Evolutionary conservation across 352 stramenopile genomes (phyloP), one percentile per base, ranked within the genome.

Genomic region (Globisporangium orthogonon): DNA sequence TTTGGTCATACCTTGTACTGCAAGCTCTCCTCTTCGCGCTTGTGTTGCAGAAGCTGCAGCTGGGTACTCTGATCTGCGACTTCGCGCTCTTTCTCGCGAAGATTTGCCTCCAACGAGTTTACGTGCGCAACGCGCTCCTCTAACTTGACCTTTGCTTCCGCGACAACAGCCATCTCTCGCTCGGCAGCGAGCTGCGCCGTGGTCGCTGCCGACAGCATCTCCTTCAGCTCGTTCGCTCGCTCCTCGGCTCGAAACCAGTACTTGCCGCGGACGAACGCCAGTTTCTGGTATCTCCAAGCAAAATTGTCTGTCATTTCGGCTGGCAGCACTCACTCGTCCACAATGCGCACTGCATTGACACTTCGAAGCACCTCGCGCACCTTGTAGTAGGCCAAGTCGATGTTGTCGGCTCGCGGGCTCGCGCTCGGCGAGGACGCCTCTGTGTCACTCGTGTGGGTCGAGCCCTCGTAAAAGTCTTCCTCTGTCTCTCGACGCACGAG

Each of bases 1-100:
- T 4, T 14, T 10, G 30, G 29, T 31, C 37, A 15, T 47, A 71
- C 65, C 54, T 56, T 65, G 46, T 54, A 44, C 50, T 63, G 56
- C 18, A 54, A 33, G 18, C 44, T 63, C 53, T 69, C 52, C 11
- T 71, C 61, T 5, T 63, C 23, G 13, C 59, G 17, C 17, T 56
- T 47, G 28, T 60, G 30, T 35, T 51, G 52, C 17, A 69, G 47
- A 4, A 17, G 53, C 9, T 50, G 35, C 23, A 69, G n/a, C 23
- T 65, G 53, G 35, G 56, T 59, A 13, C 17, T 48, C 15, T 40
- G 39, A 1, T 43, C 28, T 17, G 57, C 44, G 29, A 71, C 28
- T 28, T 58, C 64, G 15, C 41, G 47, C 47, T 69, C 61, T 6
- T 53, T 62, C 14, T 57, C 37, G 17, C 23, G 6, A 23, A 65